Evolutionary conservation across 2,329 filamentous ascomycete species (phyloP).

Genomic region (Cladosporium austrohemisphaericum): DNA sequence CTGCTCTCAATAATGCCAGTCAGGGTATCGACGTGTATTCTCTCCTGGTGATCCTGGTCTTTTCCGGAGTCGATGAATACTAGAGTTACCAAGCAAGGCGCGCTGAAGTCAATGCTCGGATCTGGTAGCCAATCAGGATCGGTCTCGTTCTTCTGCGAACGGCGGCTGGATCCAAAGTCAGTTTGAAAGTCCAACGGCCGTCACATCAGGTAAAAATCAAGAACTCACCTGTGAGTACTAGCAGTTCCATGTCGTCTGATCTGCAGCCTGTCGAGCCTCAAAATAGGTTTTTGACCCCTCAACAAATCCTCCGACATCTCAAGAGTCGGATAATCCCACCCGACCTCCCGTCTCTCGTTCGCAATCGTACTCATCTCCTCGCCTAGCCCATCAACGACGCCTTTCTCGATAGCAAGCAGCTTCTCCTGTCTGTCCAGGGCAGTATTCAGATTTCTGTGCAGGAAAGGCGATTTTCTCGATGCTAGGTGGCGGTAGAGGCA

Average conservation of each 20-base stretch:
- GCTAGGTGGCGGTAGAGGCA: constrained; percentile 19
- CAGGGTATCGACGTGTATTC: constrained; percentile 17
- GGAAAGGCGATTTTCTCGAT: constrained; percentile 20
- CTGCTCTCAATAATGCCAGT: constrained; percentile 18
- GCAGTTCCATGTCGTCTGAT: constrained; percentile 7
- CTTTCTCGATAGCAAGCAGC: constrained; percentile 11
- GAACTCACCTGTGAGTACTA: neutral
- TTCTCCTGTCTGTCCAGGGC: constrained; percentile 29
- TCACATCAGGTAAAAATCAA: neutral
- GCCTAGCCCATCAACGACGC: constrained; percentile 7
- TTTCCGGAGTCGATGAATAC: constrained; percentile 16
- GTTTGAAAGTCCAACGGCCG: neutral
- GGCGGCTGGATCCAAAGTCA: neutral
- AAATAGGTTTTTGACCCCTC: constrained; percentile 22
- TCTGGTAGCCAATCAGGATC: constrained; percentile 23
- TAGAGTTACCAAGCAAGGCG: constrained; percentile 23
- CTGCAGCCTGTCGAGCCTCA: constrained; percentile 21
- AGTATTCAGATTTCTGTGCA: constrained; percentile 31
- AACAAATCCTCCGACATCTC: constrained; percentile 29
- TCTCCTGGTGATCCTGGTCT: constrained; percentile 10
- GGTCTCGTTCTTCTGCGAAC: neutral
- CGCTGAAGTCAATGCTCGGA: constrained; percentile 18
- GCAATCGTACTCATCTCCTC: constrained; percentile 16
- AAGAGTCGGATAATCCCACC: constrained; percentile 29
- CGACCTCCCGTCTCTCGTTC: constrained; percentile 9